A percentile compares a stretch with the other conserved stretches of the same genome.
Evolutionary conservation across 2,329 filamentous ascomycete species (phyloP).

Genomic region (Fonsecaea multimorphosa): DNA sequence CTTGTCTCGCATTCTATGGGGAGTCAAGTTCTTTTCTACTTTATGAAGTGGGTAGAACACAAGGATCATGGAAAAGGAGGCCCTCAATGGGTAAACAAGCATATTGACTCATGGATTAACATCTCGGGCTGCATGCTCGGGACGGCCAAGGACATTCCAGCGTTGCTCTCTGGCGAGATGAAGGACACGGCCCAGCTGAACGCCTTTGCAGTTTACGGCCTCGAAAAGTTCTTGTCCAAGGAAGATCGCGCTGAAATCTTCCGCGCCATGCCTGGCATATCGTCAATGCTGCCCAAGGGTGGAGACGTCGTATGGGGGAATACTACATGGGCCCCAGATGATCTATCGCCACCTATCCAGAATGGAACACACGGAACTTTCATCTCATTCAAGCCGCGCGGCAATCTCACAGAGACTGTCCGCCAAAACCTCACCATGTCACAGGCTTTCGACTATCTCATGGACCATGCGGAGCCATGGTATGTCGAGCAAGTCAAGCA

Average conservation of each 20-base stretch:
- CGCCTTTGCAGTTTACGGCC: constrained; percentile 91
- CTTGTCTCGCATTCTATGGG: constrained; percentile 97
- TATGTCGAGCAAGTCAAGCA: constrained; percentile 74
- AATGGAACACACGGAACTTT: constrained; percentile 73
- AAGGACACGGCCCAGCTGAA: constrained; percentile 97
- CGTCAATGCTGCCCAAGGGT: constrained; percentile 93
- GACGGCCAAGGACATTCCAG: constrained; percentile 86
- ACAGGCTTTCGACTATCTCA: constrained; percentile 77
- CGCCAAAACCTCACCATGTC: constrained; percentile 79
- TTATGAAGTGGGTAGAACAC: constrained; percentile 81
- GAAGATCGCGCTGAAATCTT: constrained; percentile 93
- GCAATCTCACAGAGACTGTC: constrained; percentile 57
- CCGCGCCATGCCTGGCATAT: constrained; percentile 94
- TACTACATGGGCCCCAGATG: constrained; percentile 83
- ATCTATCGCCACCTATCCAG: constrained; percentile 68
- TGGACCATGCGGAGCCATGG: constrained; percentile 82
- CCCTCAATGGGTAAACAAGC: constrained; percentile 83
- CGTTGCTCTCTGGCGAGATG: constrained; percentile 95
- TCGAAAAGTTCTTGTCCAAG: constrained; percentile 92
- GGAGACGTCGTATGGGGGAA: constrained; percentile 97
- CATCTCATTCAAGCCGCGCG: constrained; percentile 76
- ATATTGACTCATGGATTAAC: constrained; percentile 97
- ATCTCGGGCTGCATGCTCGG: constrained; percentile 98
- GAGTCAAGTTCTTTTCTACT: constrained; percentile 85
- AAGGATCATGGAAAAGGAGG: constrained; percentile 80